Percentiles rank a stretch among this genome's conserved stretches.
Evolutionary conservation across 139 green algal genomes (phyloP).

Genomic region (Tetradesmus lagerheimii): DNA sequence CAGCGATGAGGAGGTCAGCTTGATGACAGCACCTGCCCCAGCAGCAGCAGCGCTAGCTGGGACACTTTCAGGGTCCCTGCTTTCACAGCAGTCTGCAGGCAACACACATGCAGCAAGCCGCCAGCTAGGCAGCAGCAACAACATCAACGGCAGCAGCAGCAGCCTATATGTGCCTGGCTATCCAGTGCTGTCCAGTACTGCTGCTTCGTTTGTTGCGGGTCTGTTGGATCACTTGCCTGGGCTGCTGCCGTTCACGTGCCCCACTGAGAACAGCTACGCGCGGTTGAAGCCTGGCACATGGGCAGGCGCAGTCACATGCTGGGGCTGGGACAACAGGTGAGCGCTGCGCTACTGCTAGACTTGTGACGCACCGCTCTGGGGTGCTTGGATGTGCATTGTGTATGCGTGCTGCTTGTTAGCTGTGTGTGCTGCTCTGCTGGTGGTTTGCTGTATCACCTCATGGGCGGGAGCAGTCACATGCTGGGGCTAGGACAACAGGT

Average conservation of each 20-base stretch:
- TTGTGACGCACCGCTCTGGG: no score
- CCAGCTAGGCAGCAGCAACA: background rate
- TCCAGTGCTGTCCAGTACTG: background rate
- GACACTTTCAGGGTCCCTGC: background rate
- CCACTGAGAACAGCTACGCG: conserved; percentile 58
- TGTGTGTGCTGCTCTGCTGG: background rate
- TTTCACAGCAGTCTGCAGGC: background rate
- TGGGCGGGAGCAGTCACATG: conserved; percentile 70
- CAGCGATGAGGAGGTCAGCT: background rate
- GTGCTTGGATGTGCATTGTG: background rate
- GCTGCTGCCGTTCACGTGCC: conserved; percentile 67
- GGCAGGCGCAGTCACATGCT: conserved; percentile 67
- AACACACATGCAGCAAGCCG: background rate
- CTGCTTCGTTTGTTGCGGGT: conserved; percentile 65
- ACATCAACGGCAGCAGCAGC: conserved; percentile 29
- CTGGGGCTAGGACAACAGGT: conserved; percentile 57
- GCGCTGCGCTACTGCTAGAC: no score
- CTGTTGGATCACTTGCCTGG: conserved; percentile 69
- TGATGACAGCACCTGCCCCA: background rate
- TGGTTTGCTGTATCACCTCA: no score
- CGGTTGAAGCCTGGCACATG: conserved; percentile 63
- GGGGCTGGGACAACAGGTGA: conserved; percentile 51
- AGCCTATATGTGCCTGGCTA: background rate
- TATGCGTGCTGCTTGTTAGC: background rate
- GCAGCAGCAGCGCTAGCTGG: background rate